Base-by-base conservation (phyloP, 2,329 filamentous ascomycete species). In the Metarhizium sp. region DNA sequence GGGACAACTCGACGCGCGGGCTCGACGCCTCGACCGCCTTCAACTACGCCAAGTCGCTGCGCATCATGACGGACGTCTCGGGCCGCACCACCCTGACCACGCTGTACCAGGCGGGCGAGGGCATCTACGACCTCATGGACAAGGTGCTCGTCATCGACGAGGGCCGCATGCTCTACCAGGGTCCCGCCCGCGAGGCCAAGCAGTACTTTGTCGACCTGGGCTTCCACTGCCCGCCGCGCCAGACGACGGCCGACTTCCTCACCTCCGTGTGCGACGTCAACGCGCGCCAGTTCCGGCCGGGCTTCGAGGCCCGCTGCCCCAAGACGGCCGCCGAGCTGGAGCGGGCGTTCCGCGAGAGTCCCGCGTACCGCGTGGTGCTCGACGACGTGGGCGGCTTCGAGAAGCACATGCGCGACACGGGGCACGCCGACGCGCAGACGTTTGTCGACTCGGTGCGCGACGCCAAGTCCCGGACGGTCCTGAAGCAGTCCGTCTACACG, bases 1-100 rank as follows among this genome's bases (percentile, higher is more conserved):
- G 87, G 86, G 88, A 92, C 62, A 92, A 92, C 67, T 86, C 82
- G 0, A 92, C 88, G 0, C 77, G 88, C 50, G 89, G 89, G n/a
- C 74, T 92, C 0, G 88, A 94, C 65, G 85, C 87, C 1, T 88
- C 84, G 1, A 92, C 88, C 0, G 89, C 88, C 4, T 75, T 92
- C 4, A 88, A 92, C 63, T 92, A 89, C 62, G 86, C 85, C 10
- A 85, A 84, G 56, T 85, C 82, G 1, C 73, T 87, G 2, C 78
- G 84, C 14, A 79, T 85, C 57, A 88, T 91, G 82, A 92, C 89
- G 3, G 86, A 91, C 58, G 81, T 91, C 58, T 85, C 64, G 36
- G 61, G 60, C 20, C 54, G 58, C 10, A 67, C 64, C n/a, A 65
- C 65, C 0, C 57, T 66, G 51, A 64, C 65, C 53, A 66, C 66